Conservation (phyloP, 2,329 filamentous ascomycete species). For the Pochonia chlamydosporia region DNA sequence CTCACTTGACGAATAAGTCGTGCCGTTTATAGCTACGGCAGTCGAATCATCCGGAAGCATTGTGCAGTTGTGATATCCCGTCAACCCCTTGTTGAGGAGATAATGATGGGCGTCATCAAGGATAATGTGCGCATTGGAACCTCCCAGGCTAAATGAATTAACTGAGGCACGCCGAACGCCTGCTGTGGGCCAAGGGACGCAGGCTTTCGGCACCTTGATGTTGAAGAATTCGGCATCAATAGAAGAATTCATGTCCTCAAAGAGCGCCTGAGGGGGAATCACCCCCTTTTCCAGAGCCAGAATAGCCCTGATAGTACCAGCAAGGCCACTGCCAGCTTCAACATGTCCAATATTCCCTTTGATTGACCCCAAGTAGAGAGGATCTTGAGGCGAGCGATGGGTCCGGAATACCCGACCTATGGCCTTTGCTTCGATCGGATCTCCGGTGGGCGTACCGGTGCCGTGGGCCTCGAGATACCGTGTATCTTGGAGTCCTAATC, state of each 20-base stretch:
- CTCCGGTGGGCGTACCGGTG: constrained; percentile 27
- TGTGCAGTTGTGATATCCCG: no score
- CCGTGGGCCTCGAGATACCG: constrained; percentile 32
- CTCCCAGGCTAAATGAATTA: not conserved
- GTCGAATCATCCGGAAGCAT: no score
- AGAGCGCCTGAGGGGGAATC: not conserved
- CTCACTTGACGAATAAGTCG: no score
- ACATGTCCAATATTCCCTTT: not conserved
- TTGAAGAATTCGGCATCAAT: constrained; percentile 21
- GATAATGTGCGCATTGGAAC: not conserved
- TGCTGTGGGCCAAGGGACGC: not conserved
- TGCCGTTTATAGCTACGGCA: no score
- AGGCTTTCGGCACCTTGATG: constrained; percentile 14
- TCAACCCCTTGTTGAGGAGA: no score
- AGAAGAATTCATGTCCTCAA: not conserved
- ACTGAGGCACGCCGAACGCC: not conserved
- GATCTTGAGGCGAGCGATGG: not conserved
- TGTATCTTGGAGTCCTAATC: constrained; percentile 17
- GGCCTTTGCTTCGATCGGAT: not conserved
- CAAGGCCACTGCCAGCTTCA: not conserved
- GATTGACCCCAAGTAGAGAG: not conserved
- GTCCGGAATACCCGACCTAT: no score
- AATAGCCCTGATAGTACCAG: constrained; percentile 22
- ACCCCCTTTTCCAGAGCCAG: constrained; percentile 14
- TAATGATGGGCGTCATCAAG: not conserved